Conservation (phyloP, 176 grass and related monocot species). For the Cenchrus fungigraminus region DNA sequence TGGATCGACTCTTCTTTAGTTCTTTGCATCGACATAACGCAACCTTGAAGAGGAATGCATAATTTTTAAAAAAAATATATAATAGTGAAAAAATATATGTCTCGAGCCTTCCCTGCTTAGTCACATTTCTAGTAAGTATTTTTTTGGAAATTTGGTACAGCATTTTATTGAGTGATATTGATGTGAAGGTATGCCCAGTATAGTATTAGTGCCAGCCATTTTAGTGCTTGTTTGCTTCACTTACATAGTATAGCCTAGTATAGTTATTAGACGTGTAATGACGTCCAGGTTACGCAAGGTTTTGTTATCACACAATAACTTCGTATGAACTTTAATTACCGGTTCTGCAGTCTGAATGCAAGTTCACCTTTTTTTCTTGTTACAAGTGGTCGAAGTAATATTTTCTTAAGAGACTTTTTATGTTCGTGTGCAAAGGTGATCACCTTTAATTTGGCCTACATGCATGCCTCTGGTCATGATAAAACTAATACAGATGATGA, state of each 20-base stretch:
- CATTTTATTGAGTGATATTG: neutral
- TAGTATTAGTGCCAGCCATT: neutral
- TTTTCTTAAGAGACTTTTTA: neutral
- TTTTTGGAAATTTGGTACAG: neutral
- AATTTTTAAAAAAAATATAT: neutral
- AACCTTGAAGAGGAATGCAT: neutral
- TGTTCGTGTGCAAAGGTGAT: neutral
- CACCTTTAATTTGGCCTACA: neutral
- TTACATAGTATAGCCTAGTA: no score
- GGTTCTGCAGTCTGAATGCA: neutral
- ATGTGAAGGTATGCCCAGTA: neutral
- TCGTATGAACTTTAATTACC: neutral
- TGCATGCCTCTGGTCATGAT: conserved; percentile 23
- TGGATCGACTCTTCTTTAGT: neutral
- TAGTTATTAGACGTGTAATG: neutral
- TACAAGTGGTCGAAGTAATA: neutral
- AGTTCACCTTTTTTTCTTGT: neutral
- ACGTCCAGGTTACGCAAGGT: neutral
- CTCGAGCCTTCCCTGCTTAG: neutral
- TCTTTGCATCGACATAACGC: neutral
- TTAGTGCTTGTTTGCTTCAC: neutral
- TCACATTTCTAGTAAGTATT: neutral
- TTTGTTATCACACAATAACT: neutral
- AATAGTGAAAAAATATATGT: neutral
- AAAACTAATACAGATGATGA: neutral